Evolutionary conservation across 176 grass and related monocot species (phyloP).

Genomic region (Zoysia japonica): DNA sequence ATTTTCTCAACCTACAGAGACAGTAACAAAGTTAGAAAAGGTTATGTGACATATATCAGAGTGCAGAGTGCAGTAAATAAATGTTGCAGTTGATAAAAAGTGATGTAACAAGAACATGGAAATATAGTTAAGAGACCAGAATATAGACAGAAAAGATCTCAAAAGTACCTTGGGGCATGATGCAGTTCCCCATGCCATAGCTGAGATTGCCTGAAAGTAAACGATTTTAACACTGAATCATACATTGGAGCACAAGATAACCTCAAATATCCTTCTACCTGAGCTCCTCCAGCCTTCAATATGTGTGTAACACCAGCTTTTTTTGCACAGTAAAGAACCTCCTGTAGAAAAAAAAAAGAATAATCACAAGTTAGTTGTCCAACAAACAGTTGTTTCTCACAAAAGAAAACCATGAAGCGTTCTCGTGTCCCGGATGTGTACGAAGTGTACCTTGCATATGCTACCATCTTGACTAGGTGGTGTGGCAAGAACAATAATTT

Average conservation of each 20-base stretch:
- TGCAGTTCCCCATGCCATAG: conserved; percentile 91
- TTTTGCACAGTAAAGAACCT: conserved; percentile 97
- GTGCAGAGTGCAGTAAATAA: not conserved
- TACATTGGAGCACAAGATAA: not conserved
- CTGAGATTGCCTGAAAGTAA: conserved; percentile 72
- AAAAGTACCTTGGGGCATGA: conserved; percentile 93
- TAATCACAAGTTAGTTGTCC: not conserved
- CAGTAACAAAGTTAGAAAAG: not conserved
- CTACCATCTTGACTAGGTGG: conserved; percentile 78
- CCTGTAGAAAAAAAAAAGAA: conserved; percentile 49
- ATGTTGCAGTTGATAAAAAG: too few relatives aligned
- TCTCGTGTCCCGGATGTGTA: conserved; percentile 1
- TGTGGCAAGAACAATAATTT: conserved; percentile 90
- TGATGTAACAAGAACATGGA: not conserved
- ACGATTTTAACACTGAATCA: conserved; percentile 23
- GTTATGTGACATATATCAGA: not conserved
- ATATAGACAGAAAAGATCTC: conserved; percentile 15
- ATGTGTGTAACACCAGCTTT: conserved; percentile 96
- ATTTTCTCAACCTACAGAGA: conserved; percentile 79
- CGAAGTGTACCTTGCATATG: conserved; percentile 90
- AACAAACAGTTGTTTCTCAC: not conserved
- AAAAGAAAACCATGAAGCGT: not conserved
- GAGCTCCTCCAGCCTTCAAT: conserved; percentile 92
- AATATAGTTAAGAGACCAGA: not conserved
- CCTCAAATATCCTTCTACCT: conserved; percentile 52